Evolutionary conservation across 2,329 filamentous ascomycete genomes (phyloP).

Genomic region (Tolypocladium endophyticum): DNA sequence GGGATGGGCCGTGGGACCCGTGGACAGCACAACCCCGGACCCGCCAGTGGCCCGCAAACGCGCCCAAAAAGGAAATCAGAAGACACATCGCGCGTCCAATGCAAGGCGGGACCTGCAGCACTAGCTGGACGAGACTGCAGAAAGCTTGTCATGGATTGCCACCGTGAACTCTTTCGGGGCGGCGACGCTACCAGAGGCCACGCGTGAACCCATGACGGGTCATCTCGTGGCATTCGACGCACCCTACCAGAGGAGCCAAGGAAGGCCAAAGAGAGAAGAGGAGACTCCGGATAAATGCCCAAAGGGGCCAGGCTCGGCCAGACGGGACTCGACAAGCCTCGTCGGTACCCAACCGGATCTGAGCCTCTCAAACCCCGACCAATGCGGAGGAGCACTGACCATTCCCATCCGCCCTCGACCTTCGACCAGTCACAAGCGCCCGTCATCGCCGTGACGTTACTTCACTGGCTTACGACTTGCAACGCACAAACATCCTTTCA

Average conservation of each 20-base stretch:
- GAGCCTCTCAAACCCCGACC: neutral
- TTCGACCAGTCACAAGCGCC: neutral
- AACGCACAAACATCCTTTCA: neutral
- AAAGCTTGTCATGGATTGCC: neutral
- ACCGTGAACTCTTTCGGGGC: neutral
- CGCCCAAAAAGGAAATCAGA: conserved; percentile 20
- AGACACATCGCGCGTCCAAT: conserved; percentile 21
- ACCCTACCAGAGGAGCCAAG: neutral
- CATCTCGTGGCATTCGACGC: conserved; percentile 12
- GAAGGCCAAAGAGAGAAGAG: neutral
- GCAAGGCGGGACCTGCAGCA: conserved; percentile 9
- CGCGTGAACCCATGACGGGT: conserved; percentile 15
- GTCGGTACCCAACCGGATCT: neutral
- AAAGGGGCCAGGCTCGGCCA: neutral
- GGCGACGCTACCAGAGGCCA: conserved; percentile 12
- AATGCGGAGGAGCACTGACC: neutral
- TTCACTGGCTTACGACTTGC: neutral
- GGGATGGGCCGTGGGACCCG: neutral
- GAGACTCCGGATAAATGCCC: neutral
- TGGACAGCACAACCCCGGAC: neutral
- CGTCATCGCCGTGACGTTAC: neutral
- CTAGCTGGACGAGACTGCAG: conserved; percentile 1
- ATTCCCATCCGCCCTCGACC: neutral
- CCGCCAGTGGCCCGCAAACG: neutral
- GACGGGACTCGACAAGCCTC: neutral